Conservation (phyloP, 768 basidiomycete genomes). For the Leccinum fibrillosum region DNA sequence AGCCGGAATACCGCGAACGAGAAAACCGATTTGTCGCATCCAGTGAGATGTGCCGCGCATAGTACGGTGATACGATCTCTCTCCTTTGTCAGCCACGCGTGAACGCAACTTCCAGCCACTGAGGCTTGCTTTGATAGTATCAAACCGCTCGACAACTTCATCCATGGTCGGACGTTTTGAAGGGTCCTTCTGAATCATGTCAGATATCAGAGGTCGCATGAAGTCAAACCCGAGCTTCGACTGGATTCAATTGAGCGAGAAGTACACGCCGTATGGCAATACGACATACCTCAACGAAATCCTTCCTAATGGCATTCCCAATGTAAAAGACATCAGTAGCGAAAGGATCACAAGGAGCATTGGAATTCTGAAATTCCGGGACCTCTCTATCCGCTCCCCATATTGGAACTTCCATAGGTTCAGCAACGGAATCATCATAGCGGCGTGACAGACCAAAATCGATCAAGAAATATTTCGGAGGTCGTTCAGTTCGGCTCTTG, state of each 20-base stretch:
- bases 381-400: neutral
- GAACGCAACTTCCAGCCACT: conserved; percentile 28
- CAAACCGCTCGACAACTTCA: conserved; percentile 17
- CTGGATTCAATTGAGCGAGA: too few species aligned
- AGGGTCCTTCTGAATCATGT: conserved; percentile 33
- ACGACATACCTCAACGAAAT: too few species aligned
- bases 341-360: neutral
- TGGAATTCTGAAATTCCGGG: neutral
- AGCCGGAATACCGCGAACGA: conserved; percentile 17
- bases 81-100: conserved; percentile 8
- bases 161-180: conserved; percentile 35
- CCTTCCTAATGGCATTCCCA: too few species aligned
- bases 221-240: too few species aligned
- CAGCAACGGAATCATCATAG: neutral
- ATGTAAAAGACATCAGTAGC: neutral
- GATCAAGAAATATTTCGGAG: too few species aligned
- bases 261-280: too few species aligned
- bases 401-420: neutral
- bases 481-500: too few species aligned
- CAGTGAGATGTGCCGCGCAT: conserved; percentile 17
- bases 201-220: conserved; percentile 22
- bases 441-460: neutral
- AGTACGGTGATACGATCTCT: neutral
- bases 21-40: conserved; percentile 19
- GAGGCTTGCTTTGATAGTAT: conserved; percentile 4